Conservation (phyloP, 75 land plant genomes). For the Picea sitchensis region DNA sequence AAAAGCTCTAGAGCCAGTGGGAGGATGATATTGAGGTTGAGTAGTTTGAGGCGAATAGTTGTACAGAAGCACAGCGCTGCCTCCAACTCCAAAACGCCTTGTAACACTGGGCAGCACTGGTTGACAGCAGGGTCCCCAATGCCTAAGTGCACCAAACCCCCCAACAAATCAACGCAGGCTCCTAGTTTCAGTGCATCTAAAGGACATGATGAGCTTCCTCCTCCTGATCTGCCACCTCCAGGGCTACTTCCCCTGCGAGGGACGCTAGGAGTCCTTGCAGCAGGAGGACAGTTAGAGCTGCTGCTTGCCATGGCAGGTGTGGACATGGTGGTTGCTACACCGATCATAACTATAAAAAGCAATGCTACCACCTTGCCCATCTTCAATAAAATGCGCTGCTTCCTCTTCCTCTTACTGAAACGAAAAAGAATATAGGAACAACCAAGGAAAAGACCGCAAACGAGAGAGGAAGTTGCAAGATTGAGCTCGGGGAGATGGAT, state of each 20-base stretch:
- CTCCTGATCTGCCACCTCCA: too few species aligned
- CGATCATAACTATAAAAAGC: not conserved
- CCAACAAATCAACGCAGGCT: constrained; percentile 3
- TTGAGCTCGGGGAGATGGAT: too few species aligned
- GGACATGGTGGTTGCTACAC: not conserved
- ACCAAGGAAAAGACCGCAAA: too few species aligned
- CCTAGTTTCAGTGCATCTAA: constrained; percentile 5
- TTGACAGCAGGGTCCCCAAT: not conserved
- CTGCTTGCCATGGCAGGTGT: not conserved
- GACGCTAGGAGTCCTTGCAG: not conserved
- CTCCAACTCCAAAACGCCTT: constrained; percentile 28
- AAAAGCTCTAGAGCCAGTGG: constrained; percentile 29
- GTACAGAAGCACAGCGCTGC: constrained; percentile 28
- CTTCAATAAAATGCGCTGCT: not conserved
- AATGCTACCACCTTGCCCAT: not conserved
- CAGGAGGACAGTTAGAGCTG: not conserved
- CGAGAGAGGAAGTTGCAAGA: too few species aligned
- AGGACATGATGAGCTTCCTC: not conserved
- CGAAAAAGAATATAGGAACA: too few species aligned
- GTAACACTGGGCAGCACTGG: constrained; percentile 28
- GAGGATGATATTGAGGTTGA: constrained; percentile 24
- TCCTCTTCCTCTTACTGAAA: too few species aligned
- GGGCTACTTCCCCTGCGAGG: not conserved
- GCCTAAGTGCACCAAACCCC: constrained; percentile 1
- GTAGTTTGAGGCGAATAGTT: constrained; percentile 30